Percentiles rank a stretch among this genome's conserved stretches.
These are phyloP conservation scores for Backusella westeae DNA, from an alignment of 192 early-diverging fungal species.

Conservation along the genomic window DNA sequence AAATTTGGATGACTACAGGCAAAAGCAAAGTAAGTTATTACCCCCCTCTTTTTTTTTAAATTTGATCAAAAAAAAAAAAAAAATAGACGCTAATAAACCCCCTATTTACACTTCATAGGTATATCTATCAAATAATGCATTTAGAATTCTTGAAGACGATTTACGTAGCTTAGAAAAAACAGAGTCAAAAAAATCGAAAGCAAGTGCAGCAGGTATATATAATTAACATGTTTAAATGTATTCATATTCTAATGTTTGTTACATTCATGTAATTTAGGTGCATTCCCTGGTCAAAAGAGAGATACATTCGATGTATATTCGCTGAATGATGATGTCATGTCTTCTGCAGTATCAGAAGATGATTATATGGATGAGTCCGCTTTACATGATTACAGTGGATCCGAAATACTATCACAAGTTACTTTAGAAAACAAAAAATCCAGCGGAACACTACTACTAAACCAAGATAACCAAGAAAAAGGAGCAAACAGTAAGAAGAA, in stretches of 20 bases:
- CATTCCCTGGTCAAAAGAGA: neutral
- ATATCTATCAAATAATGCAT: conserved; percentile 73
- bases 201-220: neutral
- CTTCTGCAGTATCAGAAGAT: conserved; percentile 29
- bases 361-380: conserved; percentile 21
- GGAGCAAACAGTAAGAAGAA: neutral
- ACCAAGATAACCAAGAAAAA: neutral
- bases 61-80: neutral
- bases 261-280: neutral
- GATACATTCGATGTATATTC: conserved; percentile 26
- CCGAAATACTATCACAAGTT: conserved; percentile 17
- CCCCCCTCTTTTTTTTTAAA: neutral
- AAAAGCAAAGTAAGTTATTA: neutral
- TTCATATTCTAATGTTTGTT: neutral
- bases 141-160: conserved; percentile 81
- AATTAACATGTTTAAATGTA: neutral
- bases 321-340: conserved; percentile 21
- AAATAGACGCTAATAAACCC: neutral
- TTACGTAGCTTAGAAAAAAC: conserved; percentile 69
- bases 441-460: neutral
- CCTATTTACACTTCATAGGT: conserved; percentile 33
- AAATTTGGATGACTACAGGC: conserved; percentile 7
- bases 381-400: conserved; percentile 13
- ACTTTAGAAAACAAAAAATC: conserved; percentile 13
- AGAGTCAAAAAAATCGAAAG: conserved; percentile 34